Conservation (phyloP, 768 basidiomycete species). For the Chiua virens region DNA sequence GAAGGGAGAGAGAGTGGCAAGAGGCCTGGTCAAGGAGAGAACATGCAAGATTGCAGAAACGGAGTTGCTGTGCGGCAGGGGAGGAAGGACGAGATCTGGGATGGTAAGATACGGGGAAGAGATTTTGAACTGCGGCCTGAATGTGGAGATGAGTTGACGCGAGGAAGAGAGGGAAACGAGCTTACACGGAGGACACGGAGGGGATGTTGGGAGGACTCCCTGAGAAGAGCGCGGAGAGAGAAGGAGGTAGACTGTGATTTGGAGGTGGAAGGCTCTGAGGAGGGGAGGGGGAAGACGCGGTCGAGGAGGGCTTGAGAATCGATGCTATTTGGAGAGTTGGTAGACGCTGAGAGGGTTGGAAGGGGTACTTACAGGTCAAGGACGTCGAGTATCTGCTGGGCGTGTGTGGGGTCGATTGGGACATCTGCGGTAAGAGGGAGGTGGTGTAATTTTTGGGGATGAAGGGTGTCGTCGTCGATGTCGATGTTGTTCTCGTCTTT, state of each 20-base stretch:
- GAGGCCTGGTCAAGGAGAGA: conserved; percentile 75
- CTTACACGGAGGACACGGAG: conserved; percentile 58
- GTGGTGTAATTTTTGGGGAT: conserved; percentile 19
- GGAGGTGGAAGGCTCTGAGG: conserved; percentile 42
- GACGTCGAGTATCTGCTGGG: conserved; percentile 57
- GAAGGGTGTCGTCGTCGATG: conserved; percentile 22
- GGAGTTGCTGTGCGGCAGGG: conserved; percentile 66
- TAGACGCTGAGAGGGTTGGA: neutral
- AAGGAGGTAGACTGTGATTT: conserved; percentile 33
- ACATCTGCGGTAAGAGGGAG: conserved; percentile 46
- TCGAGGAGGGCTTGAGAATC: conserved; percentile 79
- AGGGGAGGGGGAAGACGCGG: conserved; percentile 65
- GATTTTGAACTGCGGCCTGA: conserved; percentile 63
- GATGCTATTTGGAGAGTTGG: conserved; percentile 39
- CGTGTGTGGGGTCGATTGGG: conserved; percentile 45
- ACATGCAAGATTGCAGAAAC: conserved; percentile 72
- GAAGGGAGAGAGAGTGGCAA: conserved; percentile 42
- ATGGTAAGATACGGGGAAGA: conserved; percentile 66
- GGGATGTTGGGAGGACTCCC: conserved; percentile 51
- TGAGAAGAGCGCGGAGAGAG: conserved; percentile 59
- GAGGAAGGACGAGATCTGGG: conserved; percentile 63
- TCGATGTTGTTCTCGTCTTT: conserved; percentile 33
- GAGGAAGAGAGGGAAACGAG: conserved; percentile 18
- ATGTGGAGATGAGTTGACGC: neutral
- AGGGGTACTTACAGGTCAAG: conserved; percentile 48